Percentiles rank a stretch among this genome's conserved stretches.
Evolutionary conservation across 495 filamentous ascomycete genomes (phyloP).

Genomic region (Penicillium atrosanguineum): DNA sequence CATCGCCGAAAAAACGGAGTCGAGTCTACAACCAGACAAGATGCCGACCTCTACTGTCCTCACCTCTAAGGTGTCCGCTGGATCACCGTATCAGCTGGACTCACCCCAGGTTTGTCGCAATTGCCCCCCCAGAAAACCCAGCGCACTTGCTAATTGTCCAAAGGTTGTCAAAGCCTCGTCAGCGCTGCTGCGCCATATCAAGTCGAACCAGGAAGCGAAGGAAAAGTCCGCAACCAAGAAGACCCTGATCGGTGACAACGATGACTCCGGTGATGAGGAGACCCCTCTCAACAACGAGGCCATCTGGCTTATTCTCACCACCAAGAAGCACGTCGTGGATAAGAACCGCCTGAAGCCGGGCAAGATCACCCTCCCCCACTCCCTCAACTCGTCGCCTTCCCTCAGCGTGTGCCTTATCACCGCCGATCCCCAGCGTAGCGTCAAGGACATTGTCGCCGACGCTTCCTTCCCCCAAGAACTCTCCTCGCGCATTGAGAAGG

Average conservation of each 20-base stretch:
- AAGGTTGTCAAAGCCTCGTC: constrained; percentile 76
- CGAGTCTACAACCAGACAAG: constrained; percentile 31
- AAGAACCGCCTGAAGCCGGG: constrained; percentile 75
- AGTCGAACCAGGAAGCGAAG: constrained; percentile 57
- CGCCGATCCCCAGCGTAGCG: constrained; percentile 79
- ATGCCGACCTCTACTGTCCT: constrained; percentile 49
- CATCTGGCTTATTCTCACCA: constrained; percentile 82
- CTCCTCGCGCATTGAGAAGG: constrained; percentile 68
- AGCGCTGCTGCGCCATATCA: constrained; percentile 78
- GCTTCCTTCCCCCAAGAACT: constrained; percentile 72
- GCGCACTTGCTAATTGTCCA: constrained; percentile 14
- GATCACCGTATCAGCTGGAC: constrained; percentile 65
- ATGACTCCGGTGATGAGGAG: constrained; percentile 47
- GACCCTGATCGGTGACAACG: constrained; percentile 66
- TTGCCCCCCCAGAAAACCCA: constrained; percentile 10
- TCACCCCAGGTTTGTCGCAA: constrained; percentile 52
- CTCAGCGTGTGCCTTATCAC: constrained; percentile 80
- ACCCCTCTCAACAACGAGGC: constrained; percentile 54
- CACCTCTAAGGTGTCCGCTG: constrained; percentile 50
- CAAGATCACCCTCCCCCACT: constrained; percentile 63
- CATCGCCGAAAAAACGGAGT: constrained; percentile 35
- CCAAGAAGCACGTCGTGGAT: constrained; percentile 83
- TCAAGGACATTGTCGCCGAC: constrained; percentile 81
- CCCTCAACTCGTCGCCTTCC: constrained; percentile 60
- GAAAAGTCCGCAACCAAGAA: constrained; percentile 60